Evolutionary conservation across 768 basidiomycete genomes (phyloP).

Genomic region (Kondoa subrosea): DNA sequence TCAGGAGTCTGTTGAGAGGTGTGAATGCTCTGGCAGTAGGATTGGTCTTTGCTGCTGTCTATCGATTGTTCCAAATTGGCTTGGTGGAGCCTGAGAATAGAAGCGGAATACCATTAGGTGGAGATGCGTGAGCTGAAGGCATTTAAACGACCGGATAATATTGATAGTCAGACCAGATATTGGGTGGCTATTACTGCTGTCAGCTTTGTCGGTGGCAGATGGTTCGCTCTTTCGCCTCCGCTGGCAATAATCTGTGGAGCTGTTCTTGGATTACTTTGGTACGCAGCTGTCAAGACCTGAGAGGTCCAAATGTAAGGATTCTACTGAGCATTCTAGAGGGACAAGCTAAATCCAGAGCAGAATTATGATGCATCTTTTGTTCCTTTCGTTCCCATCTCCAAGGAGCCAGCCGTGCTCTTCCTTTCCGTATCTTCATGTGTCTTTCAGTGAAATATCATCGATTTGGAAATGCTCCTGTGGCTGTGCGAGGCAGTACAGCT

Average conservation of each 20-base stretch:
- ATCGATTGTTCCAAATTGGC: conserved; percentile 21
- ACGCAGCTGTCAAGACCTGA: neutral
- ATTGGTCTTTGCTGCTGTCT: conserved; percentile 27
- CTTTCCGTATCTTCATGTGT: too few species aligned
- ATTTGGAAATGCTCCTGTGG: too few species aligned
- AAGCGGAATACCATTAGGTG: conserved; percentile 20
- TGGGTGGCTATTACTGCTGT: conserved; percentile 36
- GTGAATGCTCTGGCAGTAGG: conserved; percentile 31
- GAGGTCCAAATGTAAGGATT: neutral
- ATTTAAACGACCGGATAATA: neutral
- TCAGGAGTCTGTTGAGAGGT: conserved; percentile 25
- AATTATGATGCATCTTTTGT: too few species aligned
- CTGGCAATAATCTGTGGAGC: conserved; percentile 13
- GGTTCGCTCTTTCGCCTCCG: conserved; percentile 30
- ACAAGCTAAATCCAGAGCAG: too few species aligned
- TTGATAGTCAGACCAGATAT: neutral
- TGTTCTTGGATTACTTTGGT: conserved; percentile 16
- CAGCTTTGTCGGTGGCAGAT: conserved; percentile 37
- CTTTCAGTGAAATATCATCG: too few species aligned
- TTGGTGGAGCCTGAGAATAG: conserved; percentile 20
- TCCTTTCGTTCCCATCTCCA: too few species aligned
- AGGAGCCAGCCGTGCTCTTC: too few species aligned
- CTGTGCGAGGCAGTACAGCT: too few species aligned
- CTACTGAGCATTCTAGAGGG: too few species aligned
- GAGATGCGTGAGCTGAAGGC: conserved; percentile 37